A percentile compares a stretch with the other conserved stretches of the same genome.
Evolutionary conservation across 768 basidiomycete genomes (phyloP).

Genomic region (Boletus tylopilopsis): DNA sequence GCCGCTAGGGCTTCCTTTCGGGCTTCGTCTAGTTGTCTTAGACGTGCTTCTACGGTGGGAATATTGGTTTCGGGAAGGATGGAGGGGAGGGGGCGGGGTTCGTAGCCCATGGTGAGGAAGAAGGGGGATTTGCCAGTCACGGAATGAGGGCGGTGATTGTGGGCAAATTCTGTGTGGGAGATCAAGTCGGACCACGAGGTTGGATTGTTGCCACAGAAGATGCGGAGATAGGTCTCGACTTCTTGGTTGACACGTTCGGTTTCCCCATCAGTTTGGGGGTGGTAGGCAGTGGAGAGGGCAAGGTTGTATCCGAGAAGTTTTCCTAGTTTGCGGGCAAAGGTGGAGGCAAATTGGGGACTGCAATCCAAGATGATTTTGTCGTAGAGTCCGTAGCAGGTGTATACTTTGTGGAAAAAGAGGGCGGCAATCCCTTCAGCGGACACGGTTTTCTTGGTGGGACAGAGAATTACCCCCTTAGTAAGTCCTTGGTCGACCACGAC

Average conservation of each 20-base stretch:
- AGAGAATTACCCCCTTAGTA: too few relatives aligned
- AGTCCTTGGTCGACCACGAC: not conserved
- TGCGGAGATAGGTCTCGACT: not conserved
- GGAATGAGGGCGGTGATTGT: too few relatives aligned
- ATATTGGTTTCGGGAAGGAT: not conserved
- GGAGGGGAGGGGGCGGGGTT: not conserved
- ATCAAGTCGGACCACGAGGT: too few relatives aligned
- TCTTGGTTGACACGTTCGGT: too few relatives aligned
- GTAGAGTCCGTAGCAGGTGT: not conserved
- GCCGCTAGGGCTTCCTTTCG: too few relatives aligned
- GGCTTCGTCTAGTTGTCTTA: too few relatives aligned
- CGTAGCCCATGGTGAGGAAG: not conserved
- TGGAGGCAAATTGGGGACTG: not conserved
- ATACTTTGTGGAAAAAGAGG: not conserved
- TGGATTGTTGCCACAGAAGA: not conserved
- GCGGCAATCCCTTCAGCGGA: slow-evolving; percentile 8
- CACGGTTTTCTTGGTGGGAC: not conserved
- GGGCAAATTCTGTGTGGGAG: too few relatives aligned
- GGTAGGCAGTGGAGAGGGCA: not conserved
- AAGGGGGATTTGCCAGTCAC: too few relatives aligned
- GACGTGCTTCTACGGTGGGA: not conserved
- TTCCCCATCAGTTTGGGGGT: not conserved
- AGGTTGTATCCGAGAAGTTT: not conserved
- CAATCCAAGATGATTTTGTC: too few relatives aligned
- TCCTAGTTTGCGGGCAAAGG: not conserved